phyloP scores from a whole-genome alignment of 2,329 filamentous ascomycete species.

The Aspergillus thermomutatus region DNA sequence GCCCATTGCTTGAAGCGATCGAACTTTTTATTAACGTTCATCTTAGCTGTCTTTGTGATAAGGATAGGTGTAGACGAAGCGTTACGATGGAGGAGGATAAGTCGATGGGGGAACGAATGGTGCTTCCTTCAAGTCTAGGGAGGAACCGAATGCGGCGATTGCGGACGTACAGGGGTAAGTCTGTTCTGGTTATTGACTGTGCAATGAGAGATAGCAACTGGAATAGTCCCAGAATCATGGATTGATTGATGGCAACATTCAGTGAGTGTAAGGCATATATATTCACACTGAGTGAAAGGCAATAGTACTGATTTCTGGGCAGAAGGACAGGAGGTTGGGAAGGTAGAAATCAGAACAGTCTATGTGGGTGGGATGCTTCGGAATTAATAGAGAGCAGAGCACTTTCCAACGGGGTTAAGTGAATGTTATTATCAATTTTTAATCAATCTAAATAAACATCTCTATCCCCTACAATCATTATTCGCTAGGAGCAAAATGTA shows the following conservation, averaged over 20 bases:
- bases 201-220: background rate
- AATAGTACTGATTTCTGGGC: background rate
- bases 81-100: slow-evolving; percentile 1
- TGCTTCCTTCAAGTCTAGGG: background rate
- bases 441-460: background rate
- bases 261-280: background rate
- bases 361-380: background rate
- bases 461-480: background rate
- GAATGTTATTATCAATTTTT: background rate
- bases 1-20: slow-evolving; percentile 98
- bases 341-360: slow-evolving; percentile 5
- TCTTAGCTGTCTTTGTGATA: slow-evolving; percentile 27
- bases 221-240: background rate
- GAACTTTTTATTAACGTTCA: slow-evolving; percentile 79
- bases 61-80: background rate
- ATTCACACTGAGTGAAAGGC: background rate
- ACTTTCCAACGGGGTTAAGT: background rate
- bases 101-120: slow-evolving; percentile 3
- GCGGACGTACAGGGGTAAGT: background rate
- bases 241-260: background rate
- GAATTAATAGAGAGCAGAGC: slow-evolving; percentile 6
- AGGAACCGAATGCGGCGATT: background rate
- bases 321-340: background rate
- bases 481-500: background rate
- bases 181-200: background rate